phyloP scores from a whole-genome alignment of 805 yeast genomes.

The Spathaspora boniae region DNA sequence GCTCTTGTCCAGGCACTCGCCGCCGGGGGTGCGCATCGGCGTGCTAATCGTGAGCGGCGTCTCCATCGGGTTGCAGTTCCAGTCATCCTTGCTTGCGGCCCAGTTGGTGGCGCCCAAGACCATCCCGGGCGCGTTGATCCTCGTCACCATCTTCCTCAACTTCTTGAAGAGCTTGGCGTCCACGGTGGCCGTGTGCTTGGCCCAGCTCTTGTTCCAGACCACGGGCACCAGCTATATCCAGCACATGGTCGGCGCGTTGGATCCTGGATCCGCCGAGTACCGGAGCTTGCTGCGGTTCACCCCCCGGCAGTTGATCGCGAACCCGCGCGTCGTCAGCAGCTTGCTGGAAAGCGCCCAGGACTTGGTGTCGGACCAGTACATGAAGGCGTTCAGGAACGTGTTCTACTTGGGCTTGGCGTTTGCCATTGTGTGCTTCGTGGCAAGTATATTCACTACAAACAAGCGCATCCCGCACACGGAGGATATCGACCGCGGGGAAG shows the following conservation, averaged over 20 bases:
- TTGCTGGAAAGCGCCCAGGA: slow-evolving; percentile 21
- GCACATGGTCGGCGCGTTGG: slow-evolving; percentile 7
- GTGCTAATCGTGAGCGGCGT: slow-evolving; percentile 31
- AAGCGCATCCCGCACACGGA: slow-evolving; percentile 36
- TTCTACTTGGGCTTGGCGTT: slow-evolving; percentile 40
- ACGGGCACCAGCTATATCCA: slow-evolving; percentile 17
- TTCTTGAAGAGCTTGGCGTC: slow-evolving; percentile 32
- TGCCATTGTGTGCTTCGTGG: slow-evolving; percentile 27
- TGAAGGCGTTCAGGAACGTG: slow-evolving; percentile 37
- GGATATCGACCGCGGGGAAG: slow-evolving; percentile 14
- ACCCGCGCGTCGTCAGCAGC: slow-evolving; percentile 25
- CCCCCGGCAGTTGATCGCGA: slow-evolving; percentile 15
- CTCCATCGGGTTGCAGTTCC: slow-evolving; percentile 35
- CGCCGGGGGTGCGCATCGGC: slow-evolving; percentile 25
- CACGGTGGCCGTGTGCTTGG: slow-evolving; percentile 27
- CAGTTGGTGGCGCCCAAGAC: slow-evolving; percentile 35
- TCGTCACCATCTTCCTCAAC: slow-evolving; percentile 31
- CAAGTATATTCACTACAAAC: slow-evolving; percentile 37
- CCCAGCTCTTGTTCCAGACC: slow-evolving; percentile 29
- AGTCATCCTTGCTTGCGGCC: slow-evolving; percentile 31
- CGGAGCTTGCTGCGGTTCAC: slow-evolving; percentile 13
- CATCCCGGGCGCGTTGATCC: slow-evolving; percentile 33
- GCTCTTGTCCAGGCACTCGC: slow-evolving; percentile 21
- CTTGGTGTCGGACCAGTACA: slow-evolving; percentile 26
- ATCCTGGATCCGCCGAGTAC: slow-evolving; percentile 13